Conservation (phyloP, 257 asterid genomes). For the Gynochthodes officinalis region DNA sequence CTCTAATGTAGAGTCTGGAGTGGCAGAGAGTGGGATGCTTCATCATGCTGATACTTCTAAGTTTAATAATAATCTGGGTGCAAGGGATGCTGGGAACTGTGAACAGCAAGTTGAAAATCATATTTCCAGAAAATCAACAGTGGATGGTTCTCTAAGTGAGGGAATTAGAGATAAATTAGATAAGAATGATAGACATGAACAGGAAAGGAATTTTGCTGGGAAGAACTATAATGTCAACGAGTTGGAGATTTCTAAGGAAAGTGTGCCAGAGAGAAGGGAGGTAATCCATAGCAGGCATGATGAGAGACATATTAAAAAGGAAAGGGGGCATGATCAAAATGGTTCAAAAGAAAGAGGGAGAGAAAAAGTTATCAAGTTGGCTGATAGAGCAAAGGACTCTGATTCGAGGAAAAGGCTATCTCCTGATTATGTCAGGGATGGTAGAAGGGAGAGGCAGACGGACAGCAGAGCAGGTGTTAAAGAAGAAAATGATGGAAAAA, state of each 20-base stretch:
- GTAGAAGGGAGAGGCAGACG: conserved; percentile 38
- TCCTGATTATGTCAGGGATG: conserved; percentile 57
- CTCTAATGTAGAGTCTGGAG: conserved; percentile 33
- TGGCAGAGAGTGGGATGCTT: conserved; percentile 32
- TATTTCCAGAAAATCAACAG: conserved; percentile 32
- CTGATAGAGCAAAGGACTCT: conserved; percentile 53
- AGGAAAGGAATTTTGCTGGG: conserved; percentile 31
- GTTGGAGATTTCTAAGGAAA: conserved; percentile 44
- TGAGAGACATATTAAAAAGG: conserved; percentile 46
- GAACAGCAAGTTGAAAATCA: conserved; percentile 40
- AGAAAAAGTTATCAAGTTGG: conserved; percentile 48
- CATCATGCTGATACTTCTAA: conserved; percentile 26
- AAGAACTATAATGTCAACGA: conserved; percentile 37
- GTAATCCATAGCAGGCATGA: conserved; percentile 52
- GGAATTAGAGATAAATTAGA: conserved; percentile 37
- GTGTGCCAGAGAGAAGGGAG: conserved; percentile 46
- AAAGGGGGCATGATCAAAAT: conserved; percentile 41
- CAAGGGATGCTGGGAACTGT: conserved; percentile 33
- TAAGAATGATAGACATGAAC: conserved; percentile 47
- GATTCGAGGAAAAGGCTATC: conserved; percentile 62
- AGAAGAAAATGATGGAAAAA: conserved; percentile 48
- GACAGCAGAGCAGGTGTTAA: conserved; percentile 44
- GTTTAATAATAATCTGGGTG: conserved; percentile 26
- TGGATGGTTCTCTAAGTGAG: conserved; percentile 32
- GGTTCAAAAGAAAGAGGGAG: conserved; percentile 56